A percentile compares a stretch with the other conserved stretches of the same genome.
These are phyloP conservation scores for Trypanosoma lewisi DNA, from an alignment of 208 protist species.

Conservation along the genomic window DNA sequence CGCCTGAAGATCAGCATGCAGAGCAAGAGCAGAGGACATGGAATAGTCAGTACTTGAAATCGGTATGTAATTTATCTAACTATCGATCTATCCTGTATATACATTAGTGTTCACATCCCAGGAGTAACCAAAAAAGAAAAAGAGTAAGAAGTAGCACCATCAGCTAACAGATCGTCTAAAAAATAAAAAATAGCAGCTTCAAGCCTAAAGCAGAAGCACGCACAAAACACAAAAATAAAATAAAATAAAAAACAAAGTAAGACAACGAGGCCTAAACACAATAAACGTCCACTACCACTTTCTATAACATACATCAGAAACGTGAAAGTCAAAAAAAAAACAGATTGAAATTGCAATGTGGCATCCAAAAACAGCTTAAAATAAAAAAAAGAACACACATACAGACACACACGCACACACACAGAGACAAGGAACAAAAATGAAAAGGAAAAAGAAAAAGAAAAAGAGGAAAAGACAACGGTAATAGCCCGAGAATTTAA, in stretches of 20 bases:
- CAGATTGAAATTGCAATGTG: no score
- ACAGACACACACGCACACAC: not conserved
- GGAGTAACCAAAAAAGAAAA: conserved; percentile 6
- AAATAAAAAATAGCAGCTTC: not conserved
- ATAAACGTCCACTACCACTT: no score
- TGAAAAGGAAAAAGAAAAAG: not conserved
- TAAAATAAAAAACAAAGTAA: conserved; percentile 4
- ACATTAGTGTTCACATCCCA: not conserved
- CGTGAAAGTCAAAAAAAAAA: conserved; percentile 13
- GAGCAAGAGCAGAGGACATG: not conserved
- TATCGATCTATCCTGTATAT: no score
- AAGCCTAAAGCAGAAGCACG: no score
- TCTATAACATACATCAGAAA: no score
- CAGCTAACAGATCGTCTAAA: conserved; percentile 1
- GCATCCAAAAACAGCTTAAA: not conserved
- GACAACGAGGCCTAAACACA: no score
- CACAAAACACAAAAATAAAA: conserved; percentile 12
- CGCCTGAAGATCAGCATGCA: conserved; percentile 66
- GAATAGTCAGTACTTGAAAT: conserved; percentile 5
- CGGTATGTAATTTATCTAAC: no score
- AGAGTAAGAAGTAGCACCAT: no score
- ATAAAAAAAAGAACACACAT: conserved; percentile 8
- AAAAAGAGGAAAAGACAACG: not conserved
- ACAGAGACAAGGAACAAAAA: not conserved
- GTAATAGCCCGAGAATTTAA: not conserved